Base-by-base conservation (phyloP, 202 grass and related monocot species). In the Hordeum pubiflorum region DNA sequence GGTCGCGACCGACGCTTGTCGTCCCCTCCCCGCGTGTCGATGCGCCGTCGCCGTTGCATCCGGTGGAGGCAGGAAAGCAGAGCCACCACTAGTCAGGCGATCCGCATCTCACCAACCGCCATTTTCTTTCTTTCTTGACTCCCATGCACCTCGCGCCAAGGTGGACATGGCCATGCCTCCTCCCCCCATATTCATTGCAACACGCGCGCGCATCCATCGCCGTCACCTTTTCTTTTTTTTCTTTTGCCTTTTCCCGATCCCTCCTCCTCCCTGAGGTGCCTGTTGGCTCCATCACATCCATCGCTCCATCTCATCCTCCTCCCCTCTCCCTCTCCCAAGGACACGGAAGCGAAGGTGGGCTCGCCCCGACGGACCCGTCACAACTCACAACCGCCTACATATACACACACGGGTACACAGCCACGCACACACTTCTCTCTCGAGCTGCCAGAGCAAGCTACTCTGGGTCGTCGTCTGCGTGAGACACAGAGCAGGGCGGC, bases 1-100 rank as follows among this genome's bases (percentile, higher is more conserved):
- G 24, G 10, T 10, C 11, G 3, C 43, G 43, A 14, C 43, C 43
- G 43, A 46, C 43, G 44, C 44, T 15, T 11, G 39, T 11, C 31
- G 31, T 32, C 31, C 31, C 31, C 31, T 32, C 10, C 10, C 43
- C n/a, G 9, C 9, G 41, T 9, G 48, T 36, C 54, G 85, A 78
- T 87, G 57, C 55, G 59, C 29, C 76, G 81, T 84, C 86, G 67
- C 75, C 75, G 37, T 83, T 74, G 52, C 72, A 10, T 73, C 7
- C 7, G 11, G 3, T 7, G 12, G 3, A 7, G 2, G 37, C 21
- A 13, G 10, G 43, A 73, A 31, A 33, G 3, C 26, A 33, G 44
- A 72, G 69, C 69, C 69, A 13, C 68, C 12, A 13, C 43, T 46
- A 0, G 44, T 1, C 4, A 29, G 3, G 31, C 31, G 31, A 36